Evolutionary conservation across 75 land plant genomes (phyloP), one percentile per base, ranked within the genome.

Genomic region (Pinus tabuliformis): DNA sequence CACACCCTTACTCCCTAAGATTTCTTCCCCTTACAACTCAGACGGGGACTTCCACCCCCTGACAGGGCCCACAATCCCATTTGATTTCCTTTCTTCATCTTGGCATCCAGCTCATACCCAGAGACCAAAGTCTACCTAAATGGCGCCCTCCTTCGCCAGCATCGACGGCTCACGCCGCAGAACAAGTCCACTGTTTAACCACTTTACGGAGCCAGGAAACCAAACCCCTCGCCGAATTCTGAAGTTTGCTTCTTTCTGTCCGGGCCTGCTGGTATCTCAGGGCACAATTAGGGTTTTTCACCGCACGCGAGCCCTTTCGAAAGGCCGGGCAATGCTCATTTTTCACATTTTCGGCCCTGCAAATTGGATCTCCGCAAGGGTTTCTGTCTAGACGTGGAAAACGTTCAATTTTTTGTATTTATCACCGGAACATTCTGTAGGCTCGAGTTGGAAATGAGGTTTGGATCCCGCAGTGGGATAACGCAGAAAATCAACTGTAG

Each of bases 21-120:
- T 49, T 49, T 49, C 54, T 9, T 11, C 9, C 54, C 12, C 52
- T 45, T 45, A 45, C 52, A 45, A 45, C 52, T 45, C 52, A 45
- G 9, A 45, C 8, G 52, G 52, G 9, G 52, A 62, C 26, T 62
- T 14, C 12, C 22, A 62, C 30, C 24, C 15, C 9, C 33, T 62
- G 15, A 28, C 42, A n/a, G 72, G 72, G 3, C 72, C 72, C 49
- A 68, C 72, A 2, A 30, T 33, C 33, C 33, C 36, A 39, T 39
- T 20, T 68, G 45, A 39, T 18, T 68, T 68, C 21, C 24, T 33
- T 42, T 68, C 72, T 13, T 68, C 72, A 14, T 68, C 72, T 68
- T 68, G 72, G 72, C 52, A 42, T 68, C 33, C 72, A 68, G 72
- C 72, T 68, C 72, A 68, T 68, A 20, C 15, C 22, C 45, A 7